These are phyloP conservation scores for Pinus tabuliformis DNA, from an alignment of 75 land plant species.

Conservation along the genomic window DNA sequence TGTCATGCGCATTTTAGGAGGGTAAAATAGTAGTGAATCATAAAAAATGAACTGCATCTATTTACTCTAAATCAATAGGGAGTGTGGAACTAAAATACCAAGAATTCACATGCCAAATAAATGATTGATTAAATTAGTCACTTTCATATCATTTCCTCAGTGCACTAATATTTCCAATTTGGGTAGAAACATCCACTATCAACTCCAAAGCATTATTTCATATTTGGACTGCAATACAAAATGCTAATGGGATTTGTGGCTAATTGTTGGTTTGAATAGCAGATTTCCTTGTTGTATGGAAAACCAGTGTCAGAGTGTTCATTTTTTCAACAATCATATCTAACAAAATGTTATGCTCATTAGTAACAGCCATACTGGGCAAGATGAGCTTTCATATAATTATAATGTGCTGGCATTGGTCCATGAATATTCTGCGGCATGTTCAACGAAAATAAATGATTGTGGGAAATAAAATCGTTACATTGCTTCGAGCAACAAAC, in stretches of 20 bases:
- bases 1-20: too few species aligned
- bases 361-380: background rate
- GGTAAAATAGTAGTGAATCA: too few species aligned
- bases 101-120: too few species aligned
- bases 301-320: conserved; percentile 54
- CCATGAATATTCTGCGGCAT: background rate
- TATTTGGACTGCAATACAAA: conserved; percentile 57
- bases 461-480: too few species aligned
- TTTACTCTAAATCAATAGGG: too few species aligned
- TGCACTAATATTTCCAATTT: background rate
- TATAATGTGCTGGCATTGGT: background rate
- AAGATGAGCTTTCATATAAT: background rate
- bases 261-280: conserved; percentile 53
- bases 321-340: conserved; percentile 63
- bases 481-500: too few species aligned
- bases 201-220: conserved; percentile 57
- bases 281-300: conserved; percentile 53
- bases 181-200: conserved; percentile 43
- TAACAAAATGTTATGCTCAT: background rate
- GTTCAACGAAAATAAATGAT: background rate
- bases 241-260: conserved; percentile 62
- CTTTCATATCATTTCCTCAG: too few species aligned
- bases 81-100: too few species aligned
- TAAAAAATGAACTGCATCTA: too few species aligned
- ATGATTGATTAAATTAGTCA: background rate